Evolutionary conservation across 768 basidiomycete species (phyloP), one percentile per base, ranked within the genome.

Genomic region (Sarcomyxa edulis): DNA sequence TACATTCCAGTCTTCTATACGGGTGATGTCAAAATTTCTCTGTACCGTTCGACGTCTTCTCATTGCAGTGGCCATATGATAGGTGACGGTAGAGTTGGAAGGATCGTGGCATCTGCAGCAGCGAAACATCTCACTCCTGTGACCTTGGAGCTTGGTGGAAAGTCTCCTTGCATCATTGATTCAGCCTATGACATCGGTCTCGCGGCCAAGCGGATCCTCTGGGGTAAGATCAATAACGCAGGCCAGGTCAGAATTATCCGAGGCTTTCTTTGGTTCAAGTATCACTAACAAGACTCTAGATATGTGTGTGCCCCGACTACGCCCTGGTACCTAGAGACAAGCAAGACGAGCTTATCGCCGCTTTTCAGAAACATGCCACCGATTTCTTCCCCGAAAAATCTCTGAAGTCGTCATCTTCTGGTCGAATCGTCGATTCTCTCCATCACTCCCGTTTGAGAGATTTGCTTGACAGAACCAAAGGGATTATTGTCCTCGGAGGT

Each of bases 181-280:
- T 8, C 24, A 23, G 22, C n/a, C 31, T 56, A 35, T 28, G 61
- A 76, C 49, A 46, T 78, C 46, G 56, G 66, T 5, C 43, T 80
- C 22, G 71, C 76, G 1, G 85, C 83, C 3, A 75, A 72, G 49
- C 72, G 84, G 6, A 69, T 84, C 23, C 56, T 84, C 19, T 82
- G 74, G 71, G 84, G 78, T 1, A 87, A 86, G 56, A 61, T 61
- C 7, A 65, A 59, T 41, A 86, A 87, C 45, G 65, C 74, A 2
- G 85, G 85, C 7, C 84, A 84, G 68, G 75, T 66, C 30, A 37
- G 55, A n/a, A 33, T 2, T 22, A 12, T 22, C 7, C 4, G 10
- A 16, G 9, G 28, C 6, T 24, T 30, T 6, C 18, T 8, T 9
- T 21, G 15, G 14, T 8, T n/a, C 2, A 12, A 3, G 21, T 19